Base-by-base conservation (phyloP, 768 basidiomycete genomes). In the Tricholoma sp. region DNA sequence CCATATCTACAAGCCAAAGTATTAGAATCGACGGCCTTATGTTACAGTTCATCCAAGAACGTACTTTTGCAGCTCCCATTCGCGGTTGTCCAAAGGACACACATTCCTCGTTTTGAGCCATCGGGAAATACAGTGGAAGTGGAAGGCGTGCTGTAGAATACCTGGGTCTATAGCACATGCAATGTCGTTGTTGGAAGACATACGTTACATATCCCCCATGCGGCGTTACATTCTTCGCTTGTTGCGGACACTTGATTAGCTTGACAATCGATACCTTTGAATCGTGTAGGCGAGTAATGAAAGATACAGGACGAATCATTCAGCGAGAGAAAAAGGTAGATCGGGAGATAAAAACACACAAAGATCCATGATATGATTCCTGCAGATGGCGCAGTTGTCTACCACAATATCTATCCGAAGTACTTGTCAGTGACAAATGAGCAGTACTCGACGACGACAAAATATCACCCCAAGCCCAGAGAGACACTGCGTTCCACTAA, bases 331-430 rank as follows among this genome's bases (percentile, higher is more conserved):
- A 28, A 54, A 41, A 20, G 49, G 29, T 20, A 49, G 15, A 34
- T 28, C 31, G 49, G 28, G 44, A 9, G 41, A 18, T 17, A 51
- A 37, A 17, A 39, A 75, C 90, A 65, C 65, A 98, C 97, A 99
- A 45, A 98, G 88, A 72, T 99, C 97, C 97, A 99, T 99, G 76
- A 99, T 98, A 69, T 99, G 96, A 71, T 98, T 98, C 72, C 94
- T 86, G 81, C 97, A 99, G 76, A 99, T 99, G 51, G 97, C 97
- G 66, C 97, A 98, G 75, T 98, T 99, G 74, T 98, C 96, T 56
- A 98, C 96, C 58, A 97, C 94, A 67, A 98, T 98, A 70, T 98
- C 95, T 96, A 59, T 45, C 33, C 24, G 24, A 52, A 39, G 48
- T 3, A 32, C 8, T n/a, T 31, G 15, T 49, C 31, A 49, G 29